Base-by-base conservation (phyloP, 805 yeast genomes). In the Metschnikowia dekortorum region DNA sequence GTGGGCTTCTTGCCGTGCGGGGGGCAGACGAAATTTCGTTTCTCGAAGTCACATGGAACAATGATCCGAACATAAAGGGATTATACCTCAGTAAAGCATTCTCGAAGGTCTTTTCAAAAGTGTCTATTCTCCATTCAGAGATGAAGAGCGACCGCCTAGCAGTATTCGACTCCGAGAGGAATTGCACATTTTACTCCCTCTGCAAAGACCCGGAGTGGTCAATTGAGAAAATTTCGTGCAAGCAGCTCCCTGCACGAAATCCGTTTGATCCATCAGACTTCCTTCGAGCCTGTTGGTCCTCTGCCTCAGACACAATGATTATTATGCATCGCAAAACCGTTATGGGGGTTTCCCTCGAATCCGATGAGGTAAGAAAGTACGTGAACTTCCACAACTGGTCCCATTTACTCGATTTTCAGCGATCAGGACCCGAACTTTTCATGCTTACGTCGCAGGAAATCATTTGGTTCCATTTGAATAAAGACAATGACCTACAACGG, bases 391-490 rank as follows among this genome's bases (percentile, higher is more conserved):
- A 50, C 30, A 36, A 26, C 36, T 57, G 59, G 59, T 54, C 59
- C n/a, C 54, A 45, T 2, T 43, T 49, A 22, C 59, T 52, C 31
- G 60, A 57, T 44, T 35, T 49, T 8, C 50, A 34, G 14, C 30
- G 34, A 7, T 37, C 46, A 8, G 48, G 51, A 8, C 56, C 67
- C 2, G 69, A 74, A 51, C 67, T 76, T 3, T 74, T 85, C 38
- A 58, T 87, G 6, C 66, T 89, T 29, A 87, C 96, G 0, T 76
- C 89, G 0, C 79, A 76, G 50, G 91, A 87, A 57, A 46, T 90
- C 7, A 75, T 81, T 0, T 69, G 90, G 74, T 57, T 84, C 16
- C 70, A 65, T 62, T 14, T 65, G 67, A 10, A 51, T 1, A 45
- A 39, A 6, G 60, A 54, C 8, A 37, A 42, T 11, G 64, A 66